Percentiles rank a stretch among this genome's conserved stretches.
Conservation (phyloP, 306 rosid genomes). For the Sophora flavescens region DNA sequence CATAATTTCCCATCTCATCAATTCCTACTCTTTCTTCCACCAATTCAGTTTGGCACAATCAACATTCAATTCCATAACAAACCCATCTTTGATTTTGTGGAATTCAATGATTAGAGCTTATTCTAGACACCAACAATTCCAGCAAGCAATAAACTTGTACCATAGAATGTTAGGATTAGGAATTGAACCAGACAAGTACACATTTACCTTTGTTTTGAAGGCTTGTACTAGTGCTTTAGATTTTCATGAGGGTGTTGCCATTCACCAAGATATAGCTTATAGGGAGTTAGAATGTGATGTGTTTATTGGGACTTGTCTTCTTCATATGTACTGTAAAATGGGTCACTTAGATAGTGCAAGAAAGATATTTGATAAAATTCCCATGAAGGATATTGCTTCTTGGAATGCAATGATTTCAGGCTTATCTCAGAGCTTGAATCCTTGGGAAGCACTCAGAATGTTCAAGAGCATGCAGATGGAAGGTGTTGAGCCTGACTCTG, state of each 20-base stretch:
- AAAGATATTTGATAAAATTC: conserved; percentile 65
- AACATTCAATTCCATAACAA: conserved; percentile 47
- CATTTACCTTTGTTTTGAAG: conserved; percentile 70
- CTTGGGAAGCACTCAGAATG: conserved; percentile 53
- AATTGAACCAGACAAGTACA: conserved; percentile 69
- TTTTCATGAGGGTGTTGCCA: conserved; percentile 55
- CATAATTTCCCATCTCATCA: conserved; percentile 52
- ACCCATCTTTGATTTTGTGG: conserved; percentile 61
- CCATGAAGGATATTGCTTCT: conserved; percentile 58
- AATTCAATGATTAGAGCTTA: conserved; percentile 69
- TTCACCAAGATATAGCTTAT: conserved; percentile 57
- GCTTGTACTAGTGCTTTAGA: conserved; percentile 69
- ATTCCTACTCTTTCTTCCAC: conserved; percentile 54
- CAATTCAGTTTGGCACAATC: conserved; percentile 41
- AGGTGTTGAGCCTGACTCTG: conserved; percentile 56
- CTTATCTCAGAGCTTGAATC: conserved; percentile 62
- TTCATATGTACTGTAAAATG: conserved; percentile 70
- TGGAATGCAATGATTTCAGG: conserved; percentile 81
- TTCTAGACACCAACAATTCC: conserved; percentile 47
- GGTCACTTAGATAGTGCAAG: conserved; percentile 61
- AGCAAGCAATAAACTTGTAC: conserved; percentile 55
- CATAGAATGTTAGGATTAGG: conserved; percentile 54
- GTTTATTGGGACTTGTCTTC: conserved; percentile 72
- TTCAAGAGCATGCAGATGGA: conserved; percentile 58
- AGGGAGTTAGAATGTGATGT: conserved; percentile 58